Evolutionary conservation across 2,329 filamentous ascomycete genomes (phyloP), one percentile per base, ranked within the genome.

Genomic region (Ophiostoma sp.): DNA sequence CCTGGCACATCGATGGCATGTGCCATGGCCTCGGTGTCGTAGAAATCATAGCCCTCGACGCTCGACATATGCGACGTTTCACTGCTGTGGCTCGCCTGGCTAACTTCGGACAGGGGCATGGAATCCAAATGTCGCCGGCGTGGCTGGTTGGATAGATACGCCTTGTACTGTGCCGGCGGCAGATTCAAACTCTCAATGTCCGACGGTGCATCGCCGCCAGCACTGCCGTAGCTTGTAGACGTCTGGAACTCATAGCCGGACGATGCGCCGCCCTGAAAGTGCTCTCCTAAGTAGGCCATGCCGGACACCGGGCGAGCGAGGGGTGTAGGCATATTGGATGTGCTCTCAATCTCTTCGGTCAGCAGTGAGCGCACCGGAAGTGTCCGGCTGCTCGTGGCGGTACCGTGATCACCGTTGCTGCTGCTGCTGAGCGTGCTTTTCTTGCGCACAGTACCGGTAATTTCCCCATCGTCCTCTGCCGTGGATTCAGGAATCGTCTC

Each of bases 31-130:
- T 86, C 85, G 41, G 85, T 78, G 72, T 86, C 87, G 73, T 88
- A 88, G 73, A 89, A 89, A 75, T 89, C 86, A 72, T 89, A 88
- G 0, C 86, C 86, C 71, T 88, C 86, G 1, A 82, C 85, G 73
- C 79, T 83, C 12, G 83, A 80, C 52, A 73, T 72, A 60, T 79
- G 83, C 12, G 83, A 80, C 52, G 73, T 72, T 60, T 79, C 80
- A 72, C 82, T 85, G 55, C 81, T 85, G 55, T 81, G 80, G 27
- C 64, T 65, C 16, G 64, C 40, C 44, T 83, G 80, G 73, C 83
- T 85, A 27, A 76, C 71, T n/a, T 81, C 77, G 2, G 85, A 86
- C 40, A 85, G 72, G 1, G 84, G 80, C 49, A 78, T 77, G 0
- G 84, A 86, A 73, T 85, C 80, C 11, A 82, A 79, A 40, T 83